Evolutionary conservation across 2,329 filamentous ascomycete species (phyloP), one percentile per base, ranked within the genome.

Genomic region (Fusarium scirpi): DNA sequence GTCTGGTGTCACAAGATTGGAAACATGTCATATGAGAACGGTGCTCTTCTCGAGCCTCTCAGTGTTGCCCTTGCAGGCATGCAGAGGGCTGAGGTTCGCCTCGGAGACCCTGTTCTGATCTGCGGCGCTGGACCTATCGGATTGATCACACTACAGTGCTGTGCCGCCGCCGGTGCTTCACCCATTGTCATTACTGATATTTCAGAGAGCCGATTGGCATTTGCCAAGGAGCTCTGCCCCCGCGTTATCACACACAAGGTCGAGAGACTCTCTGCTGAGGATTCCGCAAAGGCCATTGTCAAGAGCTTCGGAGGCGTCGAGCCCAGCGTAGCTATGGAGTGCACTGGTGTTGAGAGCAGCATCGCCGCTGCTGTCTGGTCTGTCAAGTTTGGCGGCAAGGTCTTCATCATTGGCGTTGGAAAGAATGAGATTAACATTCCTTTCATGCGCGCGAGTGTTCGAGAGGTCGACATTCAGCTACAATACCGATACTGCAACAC

Each of bases 401-500:
- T 98, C 57, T 98, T 98, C 78, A 92, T 98, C 70, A 97, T 98
- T 72, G 95, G 95, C 43, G 94, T 98, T 5, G 96, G 95, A 72
- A 95, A 92, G 86, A 94, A 96, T 80, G 93, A 98, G 85, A 96
- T 98, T 85, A 94, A 89, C 81, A 92, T 98, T 70, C 95, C 95
- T 29, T 98, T 98, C 81, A 98, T 98, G 95, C 85, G 94, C 54
- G 87, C 95, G 62, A 95, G 92, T 76, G 95, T 94, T 8, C 89
- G 93, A 70, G 96, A 98, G 83, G 92, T 98, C 74, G 95, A 98
- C 82, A 85, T 98, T 65, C 93, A 97, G 83, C 96, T 98, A 81
- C 95, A 98, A 84, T 98, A 98, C 85, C 89, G 96, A 67, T 98
- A 98, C 85, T 89, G 88, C 83, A 98, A 98, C 84, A 97, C 94